phyloP scores from a whole-genome alignment of 2,329 filamentous ascomycete genomes.

The Diaporthe humulicola region DNA sequence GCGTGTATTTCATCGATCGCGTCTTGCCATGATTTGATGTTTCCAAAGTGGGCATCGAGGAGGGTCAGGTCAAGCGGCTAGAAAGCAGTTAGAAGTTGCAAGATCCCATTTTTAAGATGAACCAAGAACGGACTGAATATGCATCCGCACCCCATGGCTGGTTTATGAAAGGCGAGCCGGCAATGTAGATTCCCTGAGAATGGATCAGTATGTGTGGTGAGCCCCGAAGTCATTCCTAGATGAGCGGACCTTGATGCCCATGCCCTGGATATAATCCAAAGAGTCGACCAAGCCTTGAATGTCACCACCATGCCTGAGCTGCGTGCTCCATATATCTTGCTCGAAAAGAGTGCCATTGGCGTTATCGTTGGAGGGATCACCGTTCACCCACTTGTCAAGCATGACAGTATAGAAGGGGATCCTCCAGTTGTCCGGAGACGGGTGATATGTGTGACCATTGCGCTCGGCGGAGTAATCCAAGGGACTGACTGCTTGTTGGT shows the following conservation, averaged over 20 bases:
- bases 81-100: constrained; percentile 41
- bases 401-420: constrained; percentile 76
- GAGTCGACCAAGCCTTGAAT: constrained; percentile 69
- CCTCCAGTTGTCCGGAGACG: constrained; percentile 72
- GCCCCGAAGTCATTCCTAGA: neutral
- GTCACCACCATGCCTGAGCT: constrained; percentile 74
- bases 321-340: constrained; percentile 70
- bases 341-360: constrained; percentile 73
- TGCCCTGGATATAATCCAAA: constrained; percentile 73
- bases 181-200: constrained; percentile 68
- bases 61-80: constrained; percentile 70
- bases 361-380: constrained; percentile 74
- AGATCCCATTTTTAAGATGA: neutral
- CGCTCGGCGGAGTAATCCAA: constrained; percentile 69
- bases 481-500: constrained; percentile 65
- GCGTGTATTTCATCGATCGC: constrained; percentile 71
- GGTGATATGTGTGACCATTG: constrained; percentile 63
- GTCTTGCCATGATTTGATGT: constrained; percentile 67
- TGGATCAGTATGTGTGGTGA: neutral
- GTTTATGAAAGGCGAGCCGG: constrained; percentile 72
- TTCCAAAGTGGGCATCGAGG: constrained; percentile 72
- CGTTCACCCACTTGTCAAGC: constrained; percentile 73
- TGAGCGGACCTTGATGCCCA: constrained; percentile 69
- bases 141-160: constrained; percentile 72
- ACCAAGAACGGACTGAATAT: constrained; percentile 54